Evolutionary conservation across 352 stramenopile species (phyloP).

Genomic region (Pythium periplocum): DNA sequence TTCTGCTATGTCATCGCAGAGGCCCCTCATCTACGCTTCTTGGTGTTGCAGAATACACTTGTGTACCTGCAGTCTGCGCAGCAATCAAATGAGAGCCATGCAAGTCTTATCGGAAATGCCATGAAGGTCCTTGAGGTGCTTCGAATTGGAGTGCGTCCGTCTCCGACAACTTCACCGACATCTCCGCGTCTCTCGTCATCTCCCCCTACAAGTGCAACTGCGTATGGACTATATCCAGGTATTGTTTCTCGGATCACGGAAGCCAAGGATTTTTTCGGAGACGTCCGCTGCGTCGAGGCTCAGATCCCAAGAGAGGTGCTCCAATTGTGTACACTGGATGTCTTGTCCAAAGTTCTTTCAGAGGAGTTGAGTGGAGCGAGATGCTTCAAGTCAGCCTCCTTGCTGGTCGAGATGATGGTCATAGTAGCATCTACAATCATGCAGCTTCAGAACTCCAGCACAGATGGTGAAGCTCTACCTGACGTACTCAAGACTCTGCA

Average conservation of each 20-base stretch:
- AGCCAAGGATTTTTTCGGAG: slow-evolving; percentile 23
- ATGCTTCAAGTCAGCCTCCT: slow-evolving; percentile 24
- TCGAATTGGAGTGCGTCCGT: slow-evolving; percentile 5
- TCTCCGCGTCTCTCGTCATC: slow-evolving; percentile 10
- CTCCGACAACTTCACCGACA: slow-evolving; percentile 1
- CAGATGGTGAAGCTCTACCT: slow-evolving; percentile 5
- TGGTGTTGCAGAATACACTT: slow-evolving; percentile 39
- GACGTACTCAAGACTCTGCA: slow-evolving; percentile 64
- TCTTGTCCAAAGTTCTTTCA: slow-evolving; percentile 37
- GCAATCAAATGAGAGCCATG: slow-evolving; percentile 17
- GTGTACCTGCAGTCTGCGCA: slow-evolving; percentile 28
- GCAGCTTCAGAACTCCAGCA: slow-evolving; percentile 19
- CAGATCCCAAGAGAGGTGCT: slow-evolving; percentile 23
- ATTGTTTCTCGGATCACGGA: slow-evolving; percentile 17
- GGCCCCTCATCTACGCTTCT: slow-evolving; percentile 24
- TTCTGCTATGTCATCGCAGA: slow-evolving; percentile 51
- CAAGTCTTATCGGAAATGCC: slow-evolving; percentile 1
- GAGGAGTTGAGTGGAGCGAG: slow-evolving; percentile 16
- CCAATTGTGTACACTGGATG: slow-evolving; percentile 50
- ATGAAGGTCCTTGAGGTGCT: slow-evolving; percentile 19
- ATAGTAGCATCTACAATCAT: slow-evolving; percentile 37
- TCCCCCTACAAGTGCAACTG: slow-evolving; percentile 12
- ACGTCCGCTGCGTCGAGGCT: slow-evolving; percentile 3
- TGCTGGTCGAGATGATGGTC: slow-evolving; percentile 50
- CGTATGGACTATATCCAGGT: background rate